Base-by-base conservation (phyloP, 345 rosid species). In the Eutrema yunnanense region DNA sequence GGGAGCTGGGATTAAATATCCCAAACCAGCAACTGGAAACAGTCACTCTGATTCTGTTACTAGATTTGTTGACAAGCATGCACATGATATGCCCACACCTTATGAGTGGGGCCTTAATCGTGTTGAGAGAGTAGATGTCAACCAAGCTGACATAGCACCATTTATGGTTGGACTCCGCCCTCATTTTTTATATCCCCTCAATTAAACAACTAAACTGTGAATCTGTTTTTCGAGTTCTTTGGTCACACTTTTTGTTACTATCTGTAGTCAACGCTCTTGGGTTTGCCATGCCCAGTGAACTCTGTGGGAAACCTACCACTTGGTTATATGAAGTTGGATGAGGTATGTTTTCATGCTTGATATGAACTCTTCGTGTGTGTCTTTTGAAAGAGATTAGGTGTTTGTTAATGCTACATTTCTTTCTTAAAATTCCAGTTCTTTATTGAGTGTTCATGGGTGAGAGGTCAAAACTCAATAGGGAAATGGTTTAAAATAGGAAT, bases 81-180 rank as follows among this genome's bases (percentile, higher is more conserved):
- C 83, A 67, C 97, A 91, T 85, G 96, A 89, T 61, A 77, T 75
- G 69, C 91, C 96, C 54, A 94, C 96, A 6, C 98, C 98, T 40
- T 47, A 67, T 62, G 87, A 76, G 2, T 94, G 98, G 98, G 97
- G 89, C 55, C 92, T 91, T 63, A 76, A 78, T 62, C 84, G 78
- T 42, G 78, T 91, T 54, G 98, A 94, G 84, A 88, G 98, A 77
- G 89, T 91, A 63, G 97, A 94, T 76, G 97, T 94, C 74, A 94
- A 91, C 82, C 98, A 94, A 86, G 97, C 96, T 75, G 97, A 94
- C 85, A 89, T 94, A 74, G 90, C 98, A 77, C 88, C 97, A 9
- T 83, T 91, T 41, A 89, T 94, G 98, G 98, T 94, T 80, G 52
- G 71, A 52, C 19, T 75, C 72, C 67, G 4, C 46, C 66, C 47